A percentile compares a stretch with the other conserved stretches of the same genome.
These are phyloP conservation scores for Dissoconium aciculare DNA, from an alignment of 2,329 filamentous ascomycete species.

Conservation along the genomic window DNA sequence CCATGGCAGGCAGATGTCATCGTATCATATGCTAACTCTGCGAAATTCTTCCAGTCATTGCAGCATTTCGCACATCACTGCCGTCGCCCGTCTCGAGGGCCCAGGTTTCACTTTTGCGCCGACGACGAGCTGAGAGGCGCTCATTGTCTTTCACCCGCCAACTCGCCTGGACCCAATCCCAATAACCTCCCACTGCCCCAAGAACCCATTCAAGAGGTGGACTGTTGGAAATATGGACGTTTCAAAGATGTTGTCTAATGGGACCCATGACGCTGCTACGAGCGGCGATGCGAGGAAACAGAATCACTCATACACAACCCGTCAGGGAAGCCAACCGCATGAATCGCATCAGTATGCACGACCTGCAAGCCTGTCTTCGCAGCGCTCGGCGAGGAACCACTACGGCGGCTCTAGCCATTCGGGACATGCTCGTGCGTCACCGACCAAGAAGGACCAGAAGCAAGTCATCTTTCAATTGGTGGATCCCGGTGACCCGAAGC, in stretches of 20 bases:
- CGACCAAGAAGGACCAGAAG: conserved; percentile 38
- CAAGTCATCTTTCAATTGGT: conserved; percentile 67
- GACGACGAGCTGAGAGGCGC: conserved; percentile 15
- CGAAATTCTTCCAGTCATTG: too few species aligned
- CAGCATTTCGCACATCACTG: too few species aligned
- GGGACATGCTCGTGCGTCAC: conserved; percentile 18
- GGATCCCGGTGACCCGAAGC: conserved; percentile 22
- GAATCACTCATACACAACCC: conserved; percentile 23
- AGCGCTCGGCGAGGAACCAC: conserved; percentile 12
- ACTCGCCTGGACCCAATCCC: conserved; percentile 6
- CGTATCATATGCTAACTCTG: too few species aligned
- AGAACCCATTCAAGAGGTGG: neutral
- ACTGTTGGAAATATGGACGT: conserved; percentile 21
- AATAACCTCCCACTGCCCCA: conserved; percentile 4
- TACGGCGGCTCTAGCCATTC: conserved; percentile 13
- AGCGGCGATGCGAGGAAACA: conserved; percentile 17
- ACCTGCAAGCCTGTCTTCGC: conserved; percentile 6
- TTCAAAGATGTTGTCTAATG: conserved; percentile 23
- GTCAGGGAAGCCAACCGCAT: conserved; percentile 14
- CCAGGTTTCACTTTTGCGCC: too few species aligned
- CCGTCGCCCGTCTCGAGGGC: conserved; percentile 5
- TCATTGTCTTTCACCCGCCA: conserved; percentile 3
- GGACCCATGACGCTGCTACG: conserved; percentile 11
- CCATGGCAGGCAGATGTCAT: too few species aligned
- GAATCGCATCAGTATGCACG: conserved; percentile 8